Evolutionary conservation across 2,329 filamentous ascomycete genomes (phyloP), one percentile per base, ranked within the genome.

Genomic region (Didymella arachidicola): DNA sequence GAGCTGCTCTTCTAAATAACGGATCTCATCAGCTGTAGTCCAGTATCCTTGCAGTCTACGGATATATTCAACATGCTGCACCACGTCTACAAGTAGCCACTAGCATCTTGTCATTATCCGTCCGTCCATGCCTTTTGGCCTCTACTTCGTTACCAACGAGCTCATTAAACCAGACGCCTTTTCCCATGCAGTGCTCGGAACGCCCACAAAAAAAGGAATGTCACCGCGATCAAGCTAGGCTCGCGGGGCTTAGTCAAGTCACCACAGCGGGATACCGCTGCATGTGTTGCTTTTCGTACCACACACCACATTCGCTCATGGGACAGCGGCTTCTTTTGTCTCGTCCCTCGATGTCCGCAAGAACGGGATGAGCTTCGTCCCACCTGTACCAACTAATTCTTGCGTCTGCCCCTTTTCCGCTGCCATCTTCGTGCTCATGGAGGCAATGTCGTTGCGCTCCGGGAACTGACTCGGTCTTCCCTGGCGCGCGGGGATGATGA

Each of bases 341-440:
- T 83, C 80, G 61, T 85, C 81, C 54, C 83, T 75, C 6, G 82
- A 83, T 47, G 81, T 78, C 59, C 81, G 81, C 56, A 85, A 63
- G 59, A 85, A 85, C 0, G 83, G 81, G 53, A 85, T 83, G 59
- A 85, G 66, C 57, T 78, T 80, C 0, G 83, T 84, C 0, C 82
- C 82, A n/a, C 82, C 82, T 0, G 82, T 84, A 0, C 82, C 82
- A 44, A 77, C 73, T 39, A 84, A 64, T 11, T 79, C 78, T 44
- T 75, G 73, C 2, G 74, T 75, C 25, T 68, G 69, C 11, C 71
- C 64, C 53, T 69, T 66, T 25, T 71, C 65, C 5, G 67, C 67
- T 3, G 72, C 74, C 57, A 76, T 64, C 38, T 76, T 74, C 0
- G 78, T 77, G n/a, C 80, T 80, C 11, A 78, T 77, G 3, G 80